Conservation (phyloP, 164 flowering plant species). For the Magnolia officinalis region DNA sequence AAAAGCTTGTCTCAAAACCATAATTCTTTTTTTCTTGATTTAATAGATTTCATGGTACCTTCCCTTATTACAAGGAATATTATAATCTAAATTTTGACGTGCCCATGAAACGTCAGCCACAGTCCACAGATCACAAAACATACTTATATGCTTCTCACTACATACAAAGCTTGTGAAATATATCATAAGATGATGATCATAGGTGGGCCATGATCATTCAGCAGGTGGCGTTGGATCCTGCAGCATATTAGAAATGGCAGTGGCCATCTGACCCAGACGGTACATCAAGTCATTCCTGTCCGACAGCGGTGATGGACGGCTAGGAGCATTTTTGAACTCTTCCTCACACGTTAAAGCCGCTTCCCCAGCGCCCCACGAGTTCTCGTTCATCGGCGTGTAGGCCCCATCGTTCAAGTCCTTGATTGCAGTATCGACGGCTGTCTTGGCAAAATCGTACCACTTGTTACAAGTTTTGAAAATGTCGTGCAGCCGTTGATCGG, state of each 20-base stretch:
- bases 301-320: neutral
- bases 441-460: neutral
- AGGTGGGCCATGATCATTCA: too few relatives aligned
- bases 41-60: too few relatives aligned
- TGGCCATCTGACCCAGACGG: neutral
- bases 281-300: neutral
- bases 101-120: too few relatives aligned
- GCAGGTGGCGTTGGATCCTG: neutral
- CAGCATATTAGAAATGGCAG: neutral
- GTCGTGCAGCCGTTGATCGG: neutral
- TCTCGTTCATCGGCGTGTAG: neutral
- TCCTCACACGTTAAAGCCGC: neutral
- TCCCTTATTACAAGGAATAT: too few relatives aligned
- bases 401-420: neutral
- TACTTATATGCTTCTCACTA: too few relatives aligned
- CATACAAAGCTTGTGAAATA: too few relatives aligned
- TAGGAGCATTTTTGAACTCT: neutral
- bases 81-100: too few relatives aligned
- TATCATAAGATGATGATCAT: too few relatives aligned
- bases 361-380: neutral
- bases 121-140: too few relatives aligned
- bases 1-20: too few relatives aligned
- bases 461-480: neutral
- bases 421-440: neutral
- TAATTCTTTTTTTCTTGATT: too few relatives aligned